Conservation (phyloP, 78 protist genomes). For the Dictyostelium intermedium region DNA sequence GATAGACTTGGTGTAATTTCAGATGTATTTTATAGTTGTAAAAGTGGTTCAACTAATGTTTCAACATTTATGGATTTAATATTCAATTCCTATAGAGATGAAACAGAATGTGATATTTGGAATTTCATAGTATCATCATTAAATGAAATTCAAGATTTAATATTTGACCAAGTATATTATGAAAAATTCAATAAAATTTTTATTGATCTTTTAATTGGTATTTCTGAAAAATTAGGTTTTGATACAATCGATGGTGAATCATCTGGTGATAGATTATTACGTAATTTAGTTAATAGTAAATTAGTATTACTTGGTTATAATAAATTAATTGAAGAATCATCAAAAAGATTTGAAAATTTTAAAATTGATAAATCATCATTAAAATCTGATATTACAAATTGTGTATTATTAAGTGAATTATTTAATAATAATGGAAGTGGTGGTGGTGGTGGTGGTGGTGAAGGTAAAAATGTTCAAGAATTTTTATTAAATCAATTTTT, state of each 20-base stretch:
- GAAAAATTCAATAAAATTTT: neutral
- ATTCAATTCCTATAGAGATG: slow-evolving; percentile 14
- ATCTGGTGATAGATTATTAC: slow-evolving; percentile 5
- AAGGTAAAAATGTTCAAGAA: neutral
- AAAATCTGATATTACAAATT: neutral
- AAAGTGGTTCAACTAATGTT: neutral
- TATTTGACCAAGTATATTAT: neutral
- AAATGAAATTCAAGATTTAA: neutral
- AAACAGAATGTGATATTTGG: slow-evolving; percentile 74
- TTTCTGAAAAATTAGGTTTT: slow-evolving; percentile 28
- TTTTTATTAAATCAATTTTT: slow-evolving; percentile 9
- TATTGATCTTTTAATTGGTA: slow-evolving; percentile 29
- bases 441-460: too few relatives aligned
- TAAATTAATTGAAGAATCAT: slow-evolving; percentile 6
- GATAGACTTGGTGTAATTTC: neutral
- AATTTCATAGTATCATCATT: neutral
- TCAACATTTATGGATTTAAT: slow-evolving; percentile 52
- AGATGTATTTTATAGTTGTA: neutral
- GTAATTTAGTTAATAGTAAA: slow-evolving; percentile 7
- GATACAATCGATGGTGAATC: slow-evolving; percentile 22
- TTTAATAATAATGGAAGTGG: too few relatives aligned
- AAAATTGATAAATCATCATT: neutral
- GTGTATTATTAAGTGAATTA: neutral
- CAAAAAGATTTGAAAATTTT: slow-evolving; percentile 21
- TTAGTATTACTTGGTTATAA: slow-evolving; percentile 2